Base-by-base conservation (phyloP, 495 filamentous ascomycete genomes). In the Xylaria venustula region DNA sequence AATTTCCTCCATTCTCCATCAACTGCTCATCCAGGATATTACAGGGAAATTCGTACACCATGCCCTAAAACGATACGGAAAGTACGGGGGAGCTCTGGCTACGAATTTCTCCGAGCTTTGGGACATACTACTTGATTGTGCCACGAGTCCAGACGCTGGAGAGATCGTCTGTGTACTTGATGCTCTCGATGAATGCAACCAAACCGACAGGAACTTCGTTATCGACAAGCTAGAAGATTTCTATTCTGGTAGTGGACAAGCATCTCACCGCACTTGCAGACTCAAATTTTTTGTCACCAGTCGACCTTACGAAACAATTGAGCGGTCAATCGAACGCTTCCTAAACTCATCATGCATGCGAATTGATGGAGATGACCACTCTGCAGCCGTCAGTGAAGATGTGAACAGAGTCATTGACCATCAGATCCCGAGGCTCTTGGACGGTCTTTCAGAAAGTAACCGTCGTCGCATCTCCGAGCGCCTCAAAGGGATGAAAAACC, bases 151-250 rank as follows among this genome's bases (percentile, higher is more conserved):
- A 32, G 54, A 68, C 41, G 71, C 68, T 45, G 72, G 74, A 22
- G 71, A 79, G 58, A 71, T 81, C 46, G 60, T 83, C 28, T 82
- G 63, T 46, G 51, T 79, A 19, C 54, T 79, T 19, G 74, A 81
- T 72, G 75, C 75, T 44, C 58, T 79, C 2, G 76, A 81, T 37
- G 76, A 81, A 64, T 79, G 73, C 57, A 46, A 75, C 40, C 42
- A 65, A 53, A 37, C 40, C 0, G 60, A 42, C 26, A 61, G 74
- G 25, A 17, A 53, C 2, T n/a, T 59, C 17, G 41, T 77, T 17
- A 62, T 76, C 25, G 49, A 60, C 36, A 58, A 55, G 25, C 56
- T 77, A 11, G 58, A 60, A 9, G 58, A 56, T 9, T 72, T 72
- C 52, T 71, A 67, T 57, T 50, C 26, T n/a, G n/a, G 15, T 20